These are phyloP conservation scores for Pseudocercospora eumusae DNA, from an alignment of 2,329 filamentous ascomycete species.

Conservation along the genomic window DNA sequence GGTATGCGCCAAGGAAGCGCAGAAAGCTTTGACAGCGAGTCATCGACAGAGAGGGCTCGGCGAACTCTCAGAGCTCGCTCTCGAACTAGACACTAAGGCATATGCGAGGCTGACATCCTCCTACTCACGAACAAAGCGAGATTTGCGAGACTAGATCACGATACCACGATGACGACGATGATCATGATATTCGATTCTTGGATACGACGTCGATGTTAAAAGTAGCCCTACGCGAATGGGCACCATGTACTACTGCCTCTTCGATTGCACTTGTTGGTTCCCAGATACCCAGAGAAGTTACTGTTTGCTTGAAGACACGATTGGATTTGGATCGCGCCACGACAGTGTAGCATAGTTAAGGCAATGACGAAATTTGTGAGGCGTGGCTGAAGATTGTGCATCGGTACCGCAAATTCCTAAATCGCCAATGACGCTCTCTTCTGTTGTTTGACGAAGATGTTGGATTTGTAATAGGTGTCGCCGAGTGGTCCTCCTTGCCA, in stretches of 20 bases:
- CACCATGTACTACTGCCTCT: conserved; percentile 1
- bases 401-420: not conserved
- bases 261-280: conserved; percentile 3
- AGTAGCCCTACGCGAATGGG: not conserved
- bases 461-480: not conserved
- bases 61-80: conserved; percentile 17
- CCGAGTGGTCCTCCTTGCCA: not conserved
- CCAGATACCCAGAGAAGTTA: conserved; percentile 8
- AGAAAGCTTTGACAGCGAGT: conserved; percentile 20
- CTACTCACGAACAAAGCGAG: not conserved
- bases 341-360: not conserved
- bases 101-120: conserved; percentile 5
- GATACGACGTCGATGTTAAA: not conserved
- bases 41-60: conserved; percentile 18
- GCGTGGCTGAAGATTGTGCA: not conserved
- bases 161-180: conserved; percentile 1
- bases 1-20: conserved; percentile 14
- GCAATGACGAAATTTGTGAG: conserved; percentile 3
- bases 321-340: conserved; percentile 6
- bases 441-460: not conserved
- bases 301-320: not conserved
- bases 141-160: not conserved
- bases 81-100: conserved; percentile 12
- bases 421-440: not conserved
- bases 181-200: not conserved